These are phyloP conservation scores for Podila epigama DNA, from an alignment of 192 early-diverging fungal species.

Conservation along the genomic window DNA sequence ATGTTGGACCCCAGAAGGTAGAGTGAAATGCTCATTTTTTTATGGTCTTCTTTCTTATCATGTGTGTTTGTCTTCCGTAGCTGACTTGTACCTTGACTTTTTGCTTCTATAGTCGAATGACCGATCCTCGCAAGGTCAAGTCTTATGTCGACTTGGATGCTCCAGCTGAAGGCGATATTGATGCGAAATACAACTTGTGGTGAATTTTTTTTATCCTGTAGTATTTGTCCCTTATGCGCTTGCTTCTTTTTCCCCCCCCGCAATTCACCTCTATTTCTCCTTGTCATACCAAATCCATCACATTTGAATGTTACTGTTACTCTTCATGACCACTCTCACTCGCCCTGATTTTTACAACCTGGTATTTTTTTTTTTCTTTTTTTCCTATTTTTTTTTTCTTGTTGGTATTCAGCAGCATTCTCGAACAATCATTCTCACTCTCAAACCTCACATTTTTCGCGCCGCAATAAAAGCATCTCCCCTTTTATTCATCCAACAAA, in stretches of 20 bases:
- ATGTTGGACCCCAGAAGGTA: slow-evolving; percentile 50
- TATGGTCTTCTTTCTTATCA: not conserved
- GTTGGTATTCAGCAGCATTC: no score
- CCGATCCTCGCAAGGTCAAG: slow-evolving; percentile 80
- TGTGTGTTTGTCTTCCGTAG: not conserved
- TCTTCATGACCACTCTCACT: no score
- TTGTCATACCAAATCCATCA: no score
- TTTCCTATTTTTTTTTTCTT: not conserved
- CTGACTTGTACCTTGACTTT: not conserved
- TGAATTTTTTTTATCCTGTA: not conserved
- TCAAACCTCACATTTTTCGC: no score
- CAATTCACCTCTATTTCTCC: no score
- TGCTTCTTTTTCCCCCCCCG: not conserved
- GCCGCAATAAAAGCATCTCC: no score
- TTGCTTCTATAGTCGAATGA: slow-evolving; percentile 31
- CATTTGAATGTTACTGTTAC: no score
- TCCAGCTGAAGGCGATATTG: slow-evolving; percentile 78
- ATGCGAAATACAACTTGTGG: slow-evolving; percentile 60
- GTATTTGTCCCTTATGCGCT: not conserved
- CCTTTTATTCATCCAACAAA: no score
- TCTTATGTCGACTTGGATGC: slow-evolving; percentile 91
- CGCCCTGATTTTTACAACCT: no score
- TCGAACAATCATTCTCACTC: no score
- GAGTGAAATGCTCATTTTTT: not conserved
- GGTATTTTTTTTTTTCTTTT: not conserved